phyloP scores from a whole-genome alignment of 1,284 basidiomycete genomes.

The Irpex rosettiformis region DNA sequence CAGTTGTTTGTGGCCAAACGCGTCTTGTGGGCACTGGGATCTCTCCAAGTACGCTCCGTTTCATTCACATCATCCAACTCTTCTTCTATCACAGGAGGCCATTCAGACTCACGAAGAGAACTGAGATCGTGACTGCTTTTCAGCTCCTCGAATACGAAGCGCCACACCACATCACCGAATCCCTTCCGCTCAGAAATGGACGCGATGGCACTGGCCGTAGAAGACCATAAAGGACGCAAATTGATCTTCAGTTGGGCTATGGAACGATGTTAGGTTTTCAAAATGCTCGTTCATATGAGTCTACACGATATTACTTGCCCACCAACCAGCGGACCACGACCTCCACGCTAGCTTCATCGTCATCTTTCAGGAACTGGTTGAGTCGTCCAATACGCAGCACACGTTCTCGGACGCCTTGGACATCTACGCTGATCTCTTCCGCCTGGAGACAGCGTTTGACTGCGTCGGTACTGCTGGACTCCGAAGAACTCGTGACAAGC shows the following conservation, averaged over 20 bases:
- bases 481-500: slow-evolving; percentile 27
- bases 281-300: too few species aligned
- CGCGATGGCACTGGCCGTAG: slow-evolving; percentile 70
- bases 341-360: slow-evolving; percentile 50
- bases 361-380: slow-evolving; percentile 49
- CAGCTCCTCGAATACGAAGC: slow-evolving; percentile 63
- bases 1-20: slow-evolving; percentile 43
- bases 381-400: slow-evolving; percentile 69
- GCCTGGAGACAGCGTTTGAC: slow-evolving; percentile 66
- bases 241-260: slow-evolving; percentile 91
- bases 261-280: neutral
- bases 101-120: slow-evolving; percentile 9
- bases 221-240: slow-evolving; percentile 83
- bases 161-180: slow-evolving; percentile 74
- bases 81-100: slow-evolving; percentile 23
- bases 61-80: slow-evolving; percentile 49
- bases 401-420: slow-evolving; percentile 80
- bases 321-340: slow-evolving; percentile 64
- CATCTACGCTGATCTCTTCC: slow-evolving; percentile 71
- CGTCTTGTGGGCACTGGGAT: slow-evolving; percentile 66
- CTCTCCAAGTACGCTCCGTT: slow-evolving; percentile 70
- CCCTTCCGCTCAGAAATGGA: slow-evolving; percentile 43
- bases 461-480: slow-evolving; percentile 34
- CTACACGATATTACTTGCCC: too few species aligned
- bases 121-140: slow-evolving; percentile 17